Evolutionary conservation across 495 filamentous ascomycete genomes (phyloP), one percentile per base, ranked within the genome.

Genomic region (Aspergillus funiculosus): DNA sequence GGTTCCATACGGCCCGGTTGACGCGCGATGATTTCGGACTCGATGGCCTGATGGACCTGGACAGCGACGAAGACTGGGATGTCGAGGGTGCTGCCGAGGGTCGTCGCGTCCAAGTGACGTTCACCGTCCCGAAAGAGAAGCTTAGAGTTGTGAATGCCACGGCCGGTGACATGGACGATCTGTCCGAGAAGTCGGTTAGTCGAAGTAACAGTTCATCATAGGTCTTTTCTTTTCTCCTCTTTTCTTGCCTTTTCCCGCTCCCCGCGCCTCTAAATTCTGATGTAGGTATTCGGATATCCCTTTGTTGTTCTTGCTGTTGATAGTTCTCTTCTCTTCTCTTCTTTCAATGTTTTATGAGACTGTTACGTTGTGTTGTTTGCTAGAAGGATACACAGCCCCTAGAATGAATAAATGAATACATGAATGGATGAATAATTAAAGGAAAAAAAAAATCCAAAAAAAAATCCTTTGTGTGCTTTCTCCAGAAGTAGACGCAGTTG

Each of bases 31-130:
- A 69, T 27, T 53, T 63, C 22, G 62, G 55, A 3, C 50, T 63
- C 3, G 60, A 60, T 3, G 62, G 59, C 7, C 47, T 64, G 2
- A 55, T 62, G 21, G 54, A 60, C 19, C 50, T 51, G 40, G 59
- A 62, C 5, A 60, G 60, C 0, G 82, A 85, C 10, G 83, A 81
- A 4, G 89, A 94, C 38, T 95, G 90, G 89, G 90, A 95, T 57
- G 77, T 95, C 25, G 91, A 96, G 61, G 77, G 77, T 32, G 87
- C 87, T 5, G 84, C 85, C 1, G 82, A 90, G 63, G 78, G 76
- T 39, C 63, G 89, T 31, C 75, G 87, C 11, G 90, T 97, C 48
- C 91, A 97, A 67, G 78, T 94, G 50, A 94, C 94, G 71, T 97
- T 94, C 62, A 94, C 89, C 1, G 87, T 94, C 45, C 91, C 91